Base-by-base conservation (phyloP, 306 rosid genomes). In the Rubus parviflorus region DNA sequence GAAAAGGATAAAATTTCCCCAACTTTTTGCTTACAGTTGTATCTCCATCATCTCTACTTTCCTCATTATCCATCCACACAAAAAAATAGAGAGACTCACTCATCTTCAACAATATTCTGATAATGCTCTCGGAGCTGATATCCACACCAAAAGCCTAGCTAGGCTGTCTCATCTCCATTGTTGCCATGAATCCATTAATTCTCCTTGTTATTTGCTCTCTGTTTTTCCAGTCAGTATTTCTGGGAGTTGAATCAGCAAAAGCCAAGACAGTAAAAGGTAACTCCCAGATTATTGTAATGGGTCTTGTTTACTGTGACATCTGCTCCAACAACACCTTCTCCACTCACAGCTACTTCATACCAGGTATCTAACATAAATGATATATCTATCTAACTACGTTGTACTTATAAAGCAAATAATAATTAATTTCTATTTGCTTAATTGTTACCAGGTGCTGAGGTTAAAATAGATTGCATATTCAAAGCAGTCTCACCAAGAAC, bases 291-390 rank as follows among this genome's bases (percentile, higher is more conserved):
- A 84, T 92, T 75, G 97, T 94, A 0, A 94, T 92, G 98, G 98
- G 98, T 47, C 89, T 92, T 81, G 98, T 94, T 79, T 94, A 92
- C 47, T 94, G 98, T 76, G 98, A 92, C 81, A 92, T 73, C 83
- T 94, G 98, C 93, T 90, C 89, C 87, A 94, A 89, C 88, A 92
- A 92, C 82, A 90, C 81, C 88, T 95, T 95, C 83, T 84, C 98
- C 76, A 83, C 79, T 64, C 87, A 95, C 83, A 95, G 97, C 83
- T 95, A 92, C 87, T 95, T 90, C 82, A 43, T 95, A 83, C 76
- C 89, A 81, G 93, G 97, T 95, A 51, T 4, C 4, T 5, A 65
- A 10, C 0, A 40, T 65, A 16, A 15, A 65, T 9, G 9, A 64
- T 14, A 12, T 14, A 7, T 61, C 67, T 62, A 14, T 35, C 9